Conservation (phyloP, 2,329 filamentous ascomycete genomes). For the Verticillium alfalfae region DNA sequence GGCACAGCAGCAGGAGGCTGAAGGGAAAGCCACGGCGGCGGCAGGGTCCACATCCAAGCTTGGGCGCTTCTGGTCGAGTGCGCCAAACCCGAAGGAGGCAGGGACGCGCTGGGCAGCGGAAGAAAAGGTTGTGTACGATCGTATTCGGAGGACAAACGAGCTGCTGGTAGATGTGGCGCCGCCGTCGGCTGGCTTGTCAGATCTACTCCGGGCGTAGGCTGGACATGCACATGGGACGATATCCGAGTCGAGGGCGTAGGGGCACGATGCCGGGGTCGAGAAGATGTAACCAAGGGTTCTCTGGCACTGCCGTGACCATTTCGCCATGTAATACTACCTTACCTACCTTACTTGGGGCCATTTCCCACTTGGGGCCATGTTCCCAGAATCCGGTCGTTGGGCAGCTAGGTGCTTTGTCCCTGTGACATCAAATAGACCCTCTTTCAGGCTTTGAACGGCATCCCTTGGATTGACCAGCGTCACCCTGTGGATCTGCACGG, state of each 20-base stretch:
- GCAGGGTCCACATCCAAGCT: conserved; percentile 21
- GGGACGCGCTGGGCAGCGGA: conserved; percentile 50
- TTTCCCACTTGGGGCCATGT: background rate
- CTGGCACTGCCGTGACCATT: background rate
- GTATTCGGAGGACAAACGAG: conserved; percentile 44
- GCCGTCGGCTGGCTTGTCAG: conserved; percentile 24
- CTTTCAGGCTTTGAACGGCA: background rate
- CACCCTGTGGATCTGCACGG: background rate
- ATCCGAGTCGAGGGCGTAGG: background rate
- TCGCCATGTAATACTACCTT: background rate
- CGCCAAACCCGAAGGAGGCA: conserved; percentile 22
- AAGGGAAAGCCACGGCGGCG: conserved; percentile 8
- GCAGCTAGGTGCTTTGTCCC: background rate
- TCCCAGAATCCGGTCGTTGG: background rate
- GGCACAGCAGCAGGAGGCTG: conserved; percentile 23
- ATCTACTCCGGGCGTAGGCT: conserved; percentile 33
- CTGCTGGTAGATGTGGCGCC: conserved; percentile 43
- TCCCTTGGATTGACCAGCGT: background rate
- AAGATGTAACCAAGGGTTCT: background rate
- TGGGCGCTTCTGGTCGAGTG: conserved; percentile 30
- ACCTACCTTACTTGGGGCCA: background rate
- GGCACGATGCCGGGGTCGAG: background rate
- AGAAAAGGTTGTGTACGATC: conserved; percentile 46
- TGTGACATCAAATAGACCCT: background rate
- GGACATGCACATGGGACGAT: background rate